Evolutionary conservation across 1,139 yeast species (phyloP).

Genomic region (Pichia cactophila): DNA sequence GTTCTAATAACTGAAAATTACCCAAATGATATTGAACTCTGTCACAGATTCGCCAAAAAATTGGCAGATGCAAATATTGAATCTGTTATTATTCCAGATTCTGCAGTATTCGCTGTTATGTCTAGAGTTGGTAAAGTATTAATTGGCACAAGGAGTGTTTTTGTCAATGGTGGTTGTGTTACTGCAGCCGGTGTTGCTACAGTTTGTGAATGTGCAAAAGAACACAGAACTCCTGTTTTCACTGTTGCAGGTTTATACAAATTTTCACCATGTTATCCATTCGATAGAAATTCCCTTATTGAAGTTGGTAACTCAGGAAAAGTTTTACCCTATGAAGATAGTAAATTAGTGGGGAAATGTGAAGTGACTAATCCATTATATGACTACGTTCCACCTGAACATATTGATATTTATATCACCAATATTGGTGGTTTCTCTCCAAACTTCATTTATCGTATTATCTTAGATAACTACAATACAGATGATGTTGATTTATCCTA

Average conservation of each 20-base stretch:
- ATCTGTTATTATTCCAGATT: constrained; percentile 86
- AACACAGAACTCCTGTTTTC: constrained; percentile 89
- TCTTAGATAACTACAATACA: constrained; percentile 84
- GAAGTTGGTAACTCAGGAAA: constrained; percentile 93
- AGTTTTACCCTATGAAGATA: constrained; percentile 66
- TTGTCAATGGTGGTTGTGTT: constrained; percentile 91
- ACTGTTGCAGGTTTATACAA: constrained; percentile 93
- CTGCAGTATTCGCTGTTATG: constrained; percentile 92
- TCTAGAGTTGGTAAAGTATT: constrained; percentile 94
- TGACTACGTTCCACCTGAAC: constrained; percentile 90
- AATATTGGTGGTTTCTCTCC: constrained; percentile 97
- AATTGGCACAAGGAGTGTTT: constrained; percentile 84
- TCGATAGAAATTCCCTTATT: constrained; percentile 76
- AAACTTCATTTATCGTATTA: constrained; percentile 89
- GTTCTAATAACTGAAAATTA: constrained; percentile 89
- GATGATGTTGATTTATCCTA: constrained; percentile 63
- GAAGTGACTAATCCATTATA: constrained; percentile 88
- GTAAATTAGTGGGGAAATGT: constrained; percentile 56
- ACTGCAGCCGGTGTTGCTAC: constrained; percentile 86
- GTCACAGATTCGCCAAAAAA: constrained; percentile 73
- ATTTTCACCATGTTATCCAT: constrained; percentile 89
- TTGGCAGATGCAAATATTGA: constrained; percentile 84
- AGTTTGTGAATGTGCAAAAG: constrained; percentile 94
- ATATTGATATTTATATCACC: constrained; percentile 88
- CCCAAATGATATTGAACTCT: constrained; percentile 73